A percentile compares a stretch with the other conserved stretches of the same genome.
phyloP scores from a whole-genome alignment of 108 stramenopile species.

The Pseudonitzschia multiseries region DNA sequence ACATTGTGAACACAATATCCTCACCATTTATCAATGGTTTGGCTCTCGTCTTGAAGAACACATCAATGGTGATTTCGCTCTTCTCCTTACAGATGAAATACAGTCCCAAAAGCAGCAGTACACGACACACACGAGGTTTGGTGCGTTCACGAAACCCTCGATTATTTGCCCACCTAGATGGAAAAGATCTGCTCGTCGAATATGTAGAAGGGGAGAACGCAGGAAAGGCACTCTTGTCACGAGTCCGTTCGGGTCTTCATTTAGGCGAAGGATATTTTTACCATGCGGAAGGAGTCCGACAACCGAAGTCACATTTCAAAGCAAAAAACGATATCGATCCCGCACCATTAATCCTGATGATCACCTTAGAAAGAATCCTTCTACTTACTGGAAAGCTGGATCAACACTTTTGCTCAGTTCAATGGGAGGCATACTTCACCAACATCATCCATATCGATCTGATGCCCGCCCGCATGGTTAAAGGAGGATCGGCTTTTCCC shows the following conservation, averaged over 20 bases:
- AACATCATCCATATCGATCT: slow-evolving; percentile 42
- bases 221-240: slow-evolving; percentile 57
- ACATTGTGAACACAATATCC: neutral
- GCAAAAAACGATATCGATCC: slow-evolving; percentile 21
- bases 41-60: slow-evolving; percentile 19
- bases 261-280: slow-evolving; percentile 64
- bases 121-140: slow-evolving; percentile 21
- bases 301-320: neutral
- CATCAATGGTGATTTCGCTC: slow-evolving; percentile 8
- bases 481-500: slow-evolving; percentile 14
- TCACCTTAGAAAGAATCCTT: slow-evolving; percentile 50
- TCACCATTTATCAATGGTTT: slow-evolving; percentile 19
- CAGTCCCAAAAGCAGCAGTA: slow-evolving; percentile 23
- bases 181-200: slow-evolving; percentile 59
- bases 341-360: slow-evolving; percentile 45
- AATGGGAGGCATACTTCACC: slow-evolving; percentile 53
- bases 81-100: slow-evolving; percentile 27
- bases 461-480: neutral
- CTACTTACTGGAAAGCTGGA: slow-evolving; percentile 47
- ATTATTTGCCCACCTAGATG: slow-evolving; percentile 55
- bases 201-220: slow-evolving; percentile 69
- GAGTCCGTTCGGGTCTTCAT: slow-evolving; percentile 54
- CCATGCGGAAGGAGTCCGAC: slow-evolving; percentile 42
- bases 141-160: slow-evolving; percentile 55
- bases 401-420: slow-evolving; percentile 45